Base-by-base conservation (phyloP, 129 eudicot genomes). In the Pittosporum tobira region DNA sequence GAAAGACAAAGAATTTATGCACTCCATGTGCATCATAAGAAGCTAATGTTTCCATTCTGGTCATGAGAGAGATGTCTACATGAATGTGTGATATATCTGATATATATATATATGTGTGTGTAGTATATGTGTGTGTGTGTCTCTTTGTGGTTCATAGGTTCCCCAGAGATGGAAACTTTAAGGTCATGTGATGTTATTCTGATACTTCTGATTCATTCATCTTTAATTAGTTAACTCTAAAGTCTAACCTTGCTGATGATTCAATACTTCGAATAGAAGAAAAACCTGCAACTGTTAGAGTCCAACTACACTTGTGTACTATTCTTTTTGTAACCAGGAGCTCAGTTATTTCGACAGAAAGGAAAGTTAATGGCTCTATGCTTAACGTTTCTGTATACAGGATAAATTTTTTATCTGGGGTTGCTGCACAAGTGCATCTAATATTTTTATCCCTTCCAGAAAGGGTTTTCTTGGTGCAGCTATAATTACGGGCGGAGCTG, bases 381-480 rank as follows among this genome's bases (percentile, higher is more conserved):
- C 12, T 37, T 55, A 55, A 31, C 61, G 40, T 28, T 31, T 38
- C 21, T 30, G 61, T 26, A 55, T 55, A 28, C 44, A 5, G 31
- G 45, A 30, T 31, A 31, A 30, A 11, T 6, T 31, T 55, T 30
- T 55, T 55, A 44, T 55, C 45, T 55, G 44, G 61, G 43, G 61
- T 55, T 55, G 45, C 61, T 19, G 61, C 28, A 55, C 45, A 27
- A 27, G 52, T 31, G 24, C 55, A 15, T 11, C 49, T 67, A 60
- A 18, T 34, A 48, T 51, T 34, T 72, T 19, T 64, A 29, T 27
- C 62, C 21, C 51, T 58, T 46, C 48, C 71, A 84, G 87, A 78
- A 84, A 40, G 68, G 77, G 74, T 28, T 70, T 84, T 44, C 81
- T 79, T 63, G 75, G 76, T 59, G 76, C 81, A 58, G 45, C 81